These are phyloP conservation scores for Trifolium dubium DNA, from an alignment of 306 rosid genomes.

Conservation along the genomic window DNA sequence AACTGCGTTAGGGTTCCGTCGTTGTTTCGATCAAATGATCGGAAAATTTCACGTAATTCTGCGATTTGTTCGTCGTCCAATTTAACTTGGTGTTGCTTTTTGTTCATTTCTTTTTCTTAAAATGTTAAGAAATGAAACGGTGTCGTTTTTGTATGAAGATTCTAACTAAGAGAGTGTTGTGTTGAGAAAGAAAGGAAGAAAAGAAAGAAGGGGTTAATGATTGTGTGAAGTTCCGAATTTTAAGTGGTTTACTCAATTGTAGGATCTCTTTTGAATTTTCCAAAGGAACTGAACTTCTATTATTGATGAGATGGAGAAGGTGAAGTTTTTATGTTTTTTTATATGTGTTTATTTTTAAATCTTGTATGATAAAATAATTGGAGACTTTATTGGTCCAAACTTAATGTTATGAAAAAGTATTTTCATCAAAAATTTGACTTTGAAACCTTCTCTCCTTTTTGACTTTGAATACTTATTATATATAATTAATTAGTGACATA, in stretches of 20 bases:
- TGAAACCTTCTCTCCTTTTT: conserved; percentile 5
- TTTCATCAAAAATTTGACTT: no score
- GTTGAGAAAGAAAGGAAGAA: background rate
- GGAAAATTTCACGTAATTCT: conserved; percentile 77
- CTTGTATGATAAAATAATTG: no score
- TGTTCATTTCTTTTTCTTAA: conserved; percentile 50
- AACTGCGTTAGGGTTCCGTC: conserved; percentile 89
- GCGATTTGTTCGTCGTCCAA: conserved; percentile 84
- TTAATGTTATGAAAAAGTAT: no score
- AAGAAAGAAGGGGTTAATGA: conserved; percentile 16
- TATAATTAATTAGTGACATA: no score
- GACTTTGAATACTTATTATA: no score
- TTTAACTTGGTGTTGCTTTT: conserved; percentile 60
- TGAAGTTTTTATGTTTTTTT: background rate
- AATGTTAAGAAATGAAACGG: background rate
- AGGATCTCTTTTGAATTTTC: conserved; percentile 43
- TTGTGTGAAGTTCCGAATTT: conserved; percentile 28
- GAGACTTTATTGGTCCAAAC: no score
- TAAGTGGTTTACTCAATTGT: conserved; percentile 39
- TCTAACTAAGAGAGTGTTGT: background rate
- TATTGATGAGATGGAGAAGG: background rate
- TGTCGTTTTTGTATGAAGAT: conserved; percentile 2
- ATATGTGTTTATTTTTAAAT: no score
- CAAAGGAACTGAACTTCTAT: background rate
- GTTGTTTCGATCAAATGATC: conserved; percentile 86